These are phyloP conservation scores for Przewalskia tangutica DNA, from an alignment of 257 asterid species.

Conservation along the genomic window DNA sequence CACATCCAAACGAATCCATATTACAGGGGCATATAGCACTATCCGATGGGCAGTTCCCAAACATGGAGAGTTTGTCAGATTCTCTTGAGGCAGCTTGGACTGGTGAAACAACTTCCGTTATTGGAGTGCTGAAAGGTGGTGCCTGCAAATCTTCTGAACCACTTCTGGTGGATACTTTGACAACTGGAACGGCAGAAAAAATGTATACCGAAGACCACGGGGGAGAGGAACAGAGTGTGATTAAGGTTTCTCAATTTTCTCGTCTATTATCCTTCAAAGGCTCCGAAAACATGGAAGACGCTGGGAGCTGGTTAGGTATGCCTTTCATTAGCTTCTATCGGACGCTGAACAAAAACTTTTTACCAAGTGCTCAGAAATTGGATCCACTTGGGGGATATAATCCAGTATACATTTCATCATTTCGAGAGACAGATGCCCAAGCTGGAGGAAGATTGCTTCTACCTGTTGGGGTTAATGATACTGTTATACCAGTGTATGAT, in stretches of 20 bases:
- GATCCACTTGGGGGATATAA: slow-evolving; percentile 45
- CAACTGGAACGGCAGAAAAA: slow-evolving; percentile 32
- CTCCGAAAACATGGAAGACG: slow-evolving; percentile 45
- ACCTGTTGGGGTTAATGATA: slow-evolving; percentile 60
- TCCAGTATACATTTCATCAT: slow-evolving; percentile 66
- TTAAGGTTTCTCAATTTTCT: slow-evolving; percentile 30
- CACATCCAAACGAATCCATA: slow-evolving; percentile 33
- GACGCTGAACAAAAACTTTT: slow-evolving; percentile 49
- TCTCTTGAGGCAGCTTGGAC: slow-evolving; percentile 94
- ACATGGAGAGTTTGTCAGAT: slow-evolving; percentile 45
- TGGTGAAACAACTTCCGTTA: slow-evolving; percentile 46
- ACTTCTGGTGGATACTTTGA: slow-evolving; percentile 27
- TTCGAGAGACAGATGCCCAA: slow-evolving; percentile 50
- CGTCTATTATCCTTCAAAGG: slow-evolving; percentile 32
- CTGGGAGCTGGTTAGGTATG: slow-evolving; percentile 57
- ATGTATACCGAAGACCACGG: slow-evolving; percentile 37
- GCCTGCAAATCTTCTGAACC: slow-evolving; percentile 23
- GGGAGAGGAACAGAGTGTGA: slow-evolving; percentile 26
- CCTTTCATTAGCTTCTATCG: slow-evolving; percentile 64
- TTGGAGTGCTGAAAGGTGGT: slow-evolving; percentile 24
- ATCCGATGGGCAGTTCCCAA: slow-evolving; percentile 58
- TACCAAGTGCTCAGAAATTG: slow-evolving; percentile 46
- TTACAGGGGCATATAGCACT: slow-evolving; percentile 38
- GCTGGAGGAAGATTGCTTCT: slow-evolving; percentile 67
- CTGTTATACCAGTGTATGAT: slow-evolving; percentile 72